phyloP scores from a whole-genome alignment of 306 rosid genomes.

The Pyrus communis region DNA sequence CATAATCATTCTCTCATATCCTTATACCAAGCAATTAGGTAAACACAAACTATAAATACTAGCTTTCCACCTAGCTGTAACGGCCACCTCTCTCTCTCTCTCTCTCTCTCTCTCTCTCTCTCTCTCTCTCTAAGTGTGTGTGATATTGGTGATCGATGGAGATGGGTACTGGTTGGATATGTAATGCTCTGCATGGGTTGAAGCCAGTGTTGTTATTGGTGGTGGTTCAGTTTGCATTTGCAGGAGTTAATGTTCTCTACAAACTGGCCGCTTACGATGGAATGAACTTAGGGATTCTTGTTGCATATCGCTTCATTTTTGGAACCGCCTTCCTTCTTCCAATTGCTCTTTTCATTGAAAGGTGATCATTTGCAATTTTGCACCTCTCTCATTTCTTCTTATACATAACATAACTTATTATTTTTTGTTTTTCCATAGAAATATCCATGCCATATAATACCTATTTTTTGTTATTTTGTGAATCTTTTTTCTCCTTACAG shows the following conservation, averaged over 20 bases:
- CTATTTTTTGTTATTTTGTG: too few species aligned
- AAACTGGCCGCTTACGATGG: conserved; percentile 54
- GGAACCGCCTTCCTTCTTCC: conserved; percentile 58
- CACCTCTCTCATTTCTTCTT: too few species aligned
- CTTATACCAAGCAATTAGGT: too few species aligned
- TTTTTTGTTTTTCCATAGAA: too few species aligned
- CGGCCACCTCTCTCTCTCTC: too few species aligned
- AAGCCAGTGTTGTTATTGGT: conserved; percentile 47
- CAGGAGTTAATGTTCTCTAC: conserved; percentile 49
- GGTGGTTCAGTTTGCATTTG: conserved; percentile 32
- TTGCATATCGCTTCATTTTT: conserved; percentile 60
- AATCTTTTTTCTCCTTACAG: too few species aligned
- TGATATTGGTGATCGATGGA: not conserved
- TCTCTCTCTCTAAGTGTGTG: not conserved
- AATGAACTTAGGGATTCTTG: conserved; percentile 39
- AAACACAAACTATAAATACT: too few species aligned
- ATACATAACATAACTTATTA: too few species aligned
- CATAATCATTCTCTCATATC: too few species aligned
- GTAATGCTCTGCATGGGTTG: conserved; percentile 13
- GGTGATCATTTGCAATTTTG: conserved; percentile 18
- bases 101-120: too few species aligned
- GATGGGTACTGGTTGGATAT: not conserved
- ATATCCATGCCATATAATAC: too few species aligned
- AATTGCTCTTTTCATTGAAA: conserved; percentile 45
- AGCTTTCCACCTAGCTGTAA: too few species aligned